These are phyloP conservation scores for Candida maris DNA, from an alignment of 805 yeast genomes.

Conservation along the genomic window DNA sequence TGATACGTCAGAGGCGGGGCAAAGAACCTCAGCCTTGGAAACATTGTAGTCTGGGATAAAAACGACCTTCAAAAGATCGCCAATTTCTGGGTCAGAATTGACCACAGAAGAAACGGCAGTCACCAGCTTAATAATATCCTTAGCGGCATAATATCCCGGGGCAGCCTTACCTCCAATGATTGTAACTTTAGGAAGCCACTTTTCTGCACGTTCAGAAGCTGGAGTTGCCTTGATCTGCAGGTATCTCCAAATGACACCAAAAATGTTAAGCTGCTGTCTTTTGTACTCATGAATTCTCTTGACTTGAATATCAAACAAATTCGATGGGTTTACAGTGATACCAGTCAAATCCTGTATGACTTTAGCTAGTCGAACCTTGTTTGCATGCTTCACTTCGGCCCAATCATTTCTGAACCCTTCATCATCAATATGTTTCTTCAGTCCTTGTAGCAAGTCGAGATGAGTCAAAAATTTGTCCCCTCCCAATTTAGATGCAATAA, in stretches of 20 bases:
- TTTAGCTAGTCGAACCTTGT: conserved; percentile 63
- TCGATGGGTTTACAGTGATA: conserved; percentile 65
- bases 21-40: conserved; percentile 86
- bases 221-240: conserved; percentile 68
- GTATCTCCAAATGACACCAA: conserved; percentile 84
- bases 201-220: conserved; percentile 53
- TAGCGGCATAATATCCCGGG: conserved; percentile 97
- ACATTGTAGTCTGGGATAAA: conserved; percentile 92
- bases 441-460: conserved; percentile 59
- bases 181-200: conserved; percentile 69
- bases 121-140: conserved; percentile 80
- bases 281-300: conserved; percentile 95
- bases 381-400: conserved; percentile 65
- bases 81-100: conserved; percentile 72
- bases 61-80: conserved; percentile 75
- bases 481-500: conserved; percentile 70
- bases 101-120: conserved; percentile 78
- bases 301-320: conserved; percentile 86
- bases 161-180: conserved; percentile 95
- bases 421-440: conserved; percentile 68
- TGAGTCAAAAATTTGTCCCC: conserved; percentile 67
- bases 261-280: conserved; percentile 89
- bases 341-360: conserved; percentile 61
- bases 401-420: conserved; percentile 62
- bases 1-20: conserved; percentile 86